These are phyloP conservation scores for Aristolochia fimbriata DNA, from an alignment of 164 flowering plant genomes.

Conservation along the genomic window DNA sequence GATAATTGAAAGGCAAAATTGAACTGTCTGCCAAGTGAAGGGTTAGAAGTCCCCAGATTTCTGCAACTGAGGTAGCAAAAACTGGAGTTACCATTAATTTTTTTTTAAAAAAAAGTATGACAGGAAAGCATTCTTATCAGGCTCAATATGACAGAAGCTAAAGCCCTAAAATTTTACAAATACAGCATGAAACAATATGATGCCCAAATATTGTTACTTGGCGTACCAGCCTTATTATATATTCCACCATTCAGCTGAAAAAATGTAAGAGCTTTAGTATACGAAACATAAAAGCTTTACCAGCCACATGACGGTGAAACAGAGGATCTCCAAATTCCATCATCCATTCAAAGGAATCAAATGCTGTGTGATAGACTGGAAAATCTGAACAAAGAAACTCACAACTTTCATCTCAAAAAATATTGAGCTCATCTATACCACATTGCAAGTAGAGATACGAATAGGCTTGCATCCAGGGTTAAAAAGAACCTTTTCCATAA, in stretches of 20 bases:
- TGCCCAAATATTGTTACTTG: background rate
- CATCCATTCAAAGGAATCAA: conserved; percentile 86
- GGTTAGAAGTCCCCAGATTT: conserved; percentile 89
- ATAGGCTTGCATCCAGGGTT: background rate
- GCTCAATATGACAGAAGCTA: background rate
- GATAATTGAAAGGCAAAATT: conserved; percentile 68
- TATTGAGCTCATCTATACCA: background rate
- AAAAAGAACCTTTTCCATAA: conserved; percentile 49
- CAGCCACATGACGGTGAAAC: conserved; percentile 87
- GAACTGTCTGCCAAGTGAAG: conserved; percentile 78
- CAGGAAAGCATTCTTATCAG: too few relatives aligned
- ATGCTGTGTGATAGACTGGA: conserved; percentile 95
- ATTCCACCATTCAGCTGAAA: background rate
- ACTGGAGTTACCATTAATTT: background rate
- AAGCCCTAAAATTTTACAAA: background rate
- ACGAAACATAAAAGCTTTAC: conserved; percentile 20
- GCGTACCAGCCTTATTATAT: background rate
- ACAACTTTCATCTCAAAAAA: background rate
- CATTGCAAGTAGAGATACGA: background rate
- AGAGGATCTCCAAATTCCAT: conserved; percentile 59
- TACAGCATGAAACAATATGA: background rate
- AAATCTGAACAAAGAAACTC: conserved; percentile 42
- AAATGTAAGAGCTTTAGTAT: background rate
- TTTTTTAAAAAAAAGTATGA: background rate
- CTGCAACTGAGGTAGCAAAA: conserved; percentile 42